Base-by-base conservation (phyloP, 1,284 basidiomycete species). In the Peniophora sp. region DNA sequence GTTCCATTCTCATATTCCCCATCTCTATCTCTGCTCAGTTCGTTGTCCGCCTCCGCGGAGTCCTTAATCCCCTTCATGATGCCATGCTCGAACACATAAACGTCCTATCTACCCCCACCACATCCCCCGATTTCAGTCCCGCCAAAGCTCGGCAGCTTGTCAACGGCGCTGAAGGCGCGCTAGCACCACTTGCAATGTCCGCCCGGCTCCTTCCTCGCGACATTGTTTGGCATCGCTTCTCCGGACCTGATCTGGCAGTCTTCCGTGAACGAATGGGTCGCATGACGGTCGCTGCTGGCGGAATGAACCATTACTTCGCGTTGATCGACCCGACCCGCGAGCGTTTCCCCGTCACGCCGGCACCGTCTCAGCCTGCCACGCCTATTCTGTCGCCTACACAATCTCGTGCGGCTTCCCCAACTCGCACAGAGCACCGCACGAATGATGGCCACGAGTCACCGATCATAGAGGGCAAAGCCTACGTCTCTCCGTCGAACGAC, bases 1-100 rank as follows among this genome's bases (percentile, higher is more conserved):
- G 69, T 12, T 79, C 83, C 5, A 62, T 79, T 5, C 36, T 78
- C 46, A 67, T 91, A 47, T 89, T 89, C 62, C 88, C 88, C 0
- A 72, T 73, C 6, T 81, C 83, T 0, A 72, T 86, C 48, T 85
- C 86, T 3, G 69, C 83, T 0, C 70, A 77, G 49, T 89, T 85
- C 59, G 78, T 79, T 2, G 69, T 65, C 22, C 69, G 75, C 3
- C 67, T 89, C 2, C 69, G 74, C 45, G 68, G 58, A 2, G 76
- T 84, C 0, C 63, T 89, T 14, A 60, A 64, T 2, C 81, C 84
- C 1, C 65, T 89, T 11, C 59, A 69, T 16, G 65, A 64, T 2
- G 70, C 76, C 1, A 69, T 83, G 39, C 63, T 66, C 5, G 65
- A 75, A 14, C 83, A 88, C 55, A 66, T 67, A 27, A 57, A 63